Conservation (phyloP, 2,329 filamentous ascomycete genomes). For the Furcasterigmium furcatum region DNA sequence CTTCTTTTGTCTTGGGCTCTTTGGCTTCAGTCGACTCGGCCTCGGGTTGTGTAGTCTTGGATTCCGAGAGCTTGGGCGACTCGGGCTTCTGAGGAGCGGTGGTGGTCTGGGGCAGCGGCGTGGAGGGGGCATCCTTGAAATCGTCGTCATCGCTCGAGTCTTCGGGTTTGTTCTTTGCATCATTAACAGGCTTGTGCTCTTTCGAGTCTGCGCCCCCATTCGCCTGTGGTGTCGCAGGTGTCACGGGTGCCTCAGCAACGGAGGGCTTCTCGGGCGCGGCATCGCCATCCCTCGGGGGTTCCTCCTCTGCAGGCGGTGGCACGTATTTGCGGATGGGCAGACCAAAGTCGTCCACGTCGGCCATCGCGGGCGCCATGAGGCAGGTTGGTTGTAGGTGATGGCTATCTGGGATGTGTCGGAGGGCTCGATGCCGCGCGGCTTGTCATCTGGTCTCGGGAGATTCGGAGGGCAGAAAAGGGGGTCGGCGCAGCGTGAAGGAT, state of each 20-base stretch:
- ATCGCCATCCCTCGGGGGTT: slow-evolving; percentile 3
- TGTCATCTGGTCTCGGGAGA: too few relatives aligned
- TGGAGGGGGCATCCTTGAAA: slow-evolving; percentile 21
- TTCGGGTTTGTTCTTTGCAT: slow-evolving; percentile 5
- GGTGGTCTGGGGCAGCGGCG: slow-evolving; percentile 5
- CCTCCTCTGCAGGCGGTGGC: slow-evolving; percentile 22
- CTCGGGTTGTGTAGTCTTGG: slow-evolving; percentile 3
- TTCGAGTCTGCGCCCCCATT: slow-evolving; percentile 3
- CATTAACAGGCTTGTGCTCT: slow-evolving; percentile 8
- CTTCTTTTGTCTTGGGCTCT: slow-evolving; percentile 5
- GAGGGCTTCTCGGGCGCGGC: neutral
- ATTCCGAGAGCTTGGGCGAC: neutral
- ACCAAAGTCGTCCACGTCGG: slow-evolving; percentile 68
- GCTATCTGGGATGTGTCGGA: neutral
- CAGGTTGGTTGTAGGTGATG: neutral
- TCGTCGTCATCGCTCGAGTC: slow-evolving; percentile 20
- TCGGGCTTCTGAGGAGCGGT: slow-evolving; percentile 5
- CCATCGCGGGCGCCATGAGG: slow-evolving; percentile 25
- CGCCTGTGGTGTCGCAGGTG: neutral
- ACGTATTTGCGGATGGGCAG: slow-evolving; percentile 56
- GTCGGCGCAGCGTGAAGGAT: too few relatives aligned
- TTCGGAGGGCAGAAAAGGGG: too few relatives aligned
- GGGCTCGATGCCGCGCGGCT: too few relatives aligned
- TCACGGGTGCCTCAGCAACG: slow-evolving; percentile 1
- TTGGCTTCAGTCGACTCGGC: neutral